These are phyloP conservation scores for Penicillium parvum DNA, from an alignment of 495 filamentous ascomycete species.

Conservation along the genomic window DNA sequence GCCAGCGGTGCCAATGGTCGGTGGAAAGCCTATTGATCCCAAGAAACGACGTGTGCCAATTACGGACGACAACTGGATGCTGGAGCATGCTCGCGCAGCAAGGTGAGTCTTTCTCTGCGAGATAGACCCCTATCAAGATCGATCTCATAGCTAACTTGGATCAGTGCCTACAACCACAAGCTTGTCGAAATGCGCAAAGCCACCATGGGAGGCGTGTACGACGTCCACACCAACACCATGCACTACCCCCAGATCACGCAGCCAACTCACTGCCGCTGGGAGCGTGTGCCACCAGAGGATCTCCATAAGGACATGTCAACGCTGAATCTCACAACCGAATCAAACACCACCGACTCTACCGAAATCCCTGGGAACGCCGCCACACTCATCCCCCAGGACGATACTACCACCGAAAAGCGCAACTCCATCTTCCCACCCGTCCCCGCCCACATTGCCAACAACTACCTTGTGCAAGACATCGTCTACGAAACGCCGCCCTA, in stretches of 20 bases:
- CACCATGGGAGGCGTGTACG: slow-evolving; percentile 77
- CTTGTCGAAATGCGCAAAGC: slow-evolving; percentile 58
- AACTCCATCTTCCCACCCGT: slow-evolving; percentile 57
- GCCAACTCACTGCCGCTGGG: slow-evolving; percentile 80
- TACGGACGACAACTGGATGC: slow-evolving; percentile 97
- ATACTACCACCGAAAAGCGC: slow-evolving; percentile 1
- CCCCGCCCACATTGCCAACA: slow-evolving; percentile 60
- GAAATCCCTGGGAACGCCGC: slow-evolving; percentile 2
- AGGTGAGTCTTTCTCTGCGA: slow-evolving; percentile 52
- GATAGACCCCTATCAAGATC: background rate
- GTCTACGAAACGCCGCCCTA: slow-evolving; percentile 57
- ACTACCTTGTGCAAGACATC: slow-evolving; percentile 72
- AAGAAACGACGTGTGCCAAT: slow-evolving; percentile 84
- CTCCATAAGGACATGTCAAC: slow-evolving; percentile 36
- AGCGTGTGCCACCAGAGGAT: slow-evolving; percentile 51
- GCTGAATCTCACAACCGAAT: slow-evolving; percentile 28
- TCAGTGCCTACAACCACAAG: slow-evolving; percentile 73
- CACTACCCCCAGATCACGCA: slow-evolving; percentile 86
- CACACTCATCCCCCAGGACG: slow-evolving; percentile 2
- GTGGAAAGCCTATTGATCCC: slow-evolving; percentile 62
- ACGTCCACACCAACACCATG: slow-evolving; percentile 87
- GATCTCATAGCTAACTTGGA: slow-evolving; percentile 20
- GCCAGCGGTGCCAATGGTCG: slow-evolving; percentile 70
- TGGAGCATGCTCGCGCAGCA: slow-evolving; percentile 86
- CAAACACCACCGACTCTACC: slow-evolving; percentile 2